Evolutionary conservation across 1,284 basidiomycete genomes (phyloP).

Genomic region (Ustilago hordei): DNA sequence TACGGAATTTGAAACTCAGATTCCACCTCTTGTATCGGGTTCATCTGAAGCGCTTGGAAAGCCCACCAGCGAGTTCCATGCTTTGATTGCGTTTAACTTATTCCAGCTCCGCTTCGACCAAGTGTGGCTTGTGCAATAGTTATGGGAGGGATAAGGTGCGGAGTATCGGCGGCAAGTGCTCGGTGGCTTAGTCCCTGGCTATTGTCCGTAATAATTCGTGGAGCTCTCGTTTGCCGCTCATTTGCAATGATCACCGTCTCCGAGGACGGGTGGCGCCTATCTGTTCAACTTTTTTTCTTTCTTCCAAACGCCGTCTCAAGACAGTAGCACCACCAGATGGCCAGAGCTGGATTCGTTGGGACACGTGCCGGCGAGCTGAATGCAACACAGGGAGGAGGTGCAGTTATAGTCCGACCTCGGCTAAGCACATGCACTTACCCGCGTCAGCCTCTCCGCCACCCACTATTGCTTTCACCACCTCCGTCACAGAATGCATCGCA

Average conservation of each 20-base stretch:
- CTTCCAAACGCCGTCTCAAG: neutral
- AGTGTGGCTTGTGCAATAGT: neutral
- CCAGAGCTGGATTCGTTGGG: neutral
- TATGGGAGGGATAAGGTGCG: neutral
- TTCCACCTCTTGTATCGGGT: neutral
- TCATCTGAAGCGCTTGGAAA: neutral
- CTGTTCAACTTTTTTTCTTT: neutral
- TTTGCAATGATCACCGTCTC: neutral
- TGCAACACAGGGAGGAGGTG: neutral
- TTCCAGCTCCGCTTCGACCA: neutral
- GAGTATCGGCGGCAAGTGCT: neutral
- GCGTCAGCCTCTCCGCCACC: neutral
- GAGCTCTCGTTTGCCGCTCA: neutral
- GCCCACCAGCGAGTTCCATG: neutral
- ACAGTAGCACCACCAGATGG: neutral
- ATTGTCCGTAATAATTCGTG: neutral
- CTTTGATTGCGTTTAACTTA: neutral
- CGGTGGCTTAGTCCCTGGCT: neutral
- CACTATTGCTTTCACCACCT: neutral
- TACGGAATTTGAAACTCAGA: conserved; percentile 2
- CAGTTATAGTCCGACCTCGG: neutral
- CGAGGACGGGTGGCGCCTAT: neutral
- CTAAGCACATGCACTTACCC: conserved; percentile 15
- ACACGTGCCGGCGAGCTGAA: neutral
- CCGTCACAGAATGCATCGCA: neutral